Conservation (phyloP, 2,329 filamentous ascomycete species). For the Venturia oleaginea region DNA sequence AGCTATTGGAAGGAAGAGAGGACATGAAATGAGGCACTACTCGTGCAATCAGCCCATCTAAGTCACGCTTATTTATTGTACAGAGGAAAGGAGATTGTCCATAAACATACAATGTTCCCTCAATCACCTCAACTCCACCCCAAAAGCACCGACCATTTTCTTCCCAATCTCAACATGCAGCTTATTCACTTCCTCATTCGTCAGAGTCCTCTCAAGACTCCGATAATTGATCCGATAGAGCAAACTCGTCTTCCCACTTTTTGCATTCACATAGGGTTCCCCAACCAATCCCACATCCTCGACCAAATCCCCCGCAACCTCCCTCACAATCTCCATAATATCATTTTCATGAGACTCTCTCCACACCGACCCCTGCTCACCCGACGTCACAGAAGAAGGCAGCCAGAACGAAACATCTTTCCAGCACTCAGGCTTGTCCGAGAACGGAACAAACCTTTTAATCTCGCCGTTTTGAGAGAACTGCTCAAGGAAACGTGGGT, state of each 20-base stretch:
- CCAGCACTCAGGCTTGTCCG: slow-evolving; percentile 78
- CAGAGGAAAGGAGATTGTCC: neutral
- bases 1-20: too few species aligned
- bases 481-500: slow-evolving; percentile 76
- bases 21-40: too few species aligned
- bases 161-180: slow-evolving; percentile 61
- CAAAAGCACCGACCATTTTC: slow-evolving; percentile 59
- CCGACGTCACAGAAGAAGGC: slow-evolving; percentile 35
- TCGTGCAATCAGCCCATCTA: too few species aligned
- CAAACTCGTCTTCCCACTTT: slow-evolving; percentile 71
- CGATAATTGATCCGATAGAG: slow-evolving; percentile 93
- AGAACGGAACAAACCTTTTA: slow-evolving; percentile 72
- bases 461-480: slow-evolving; percentile 46
- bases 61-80: neutral
- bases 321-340: slow-evolving; percentile 88
- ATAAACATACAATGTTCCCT: neutral
- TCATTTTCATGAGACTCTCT: slow-evolving; percentile 80
- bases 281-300: slow-evolving; percentile 72
- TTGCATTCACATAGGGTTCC: slow-evolving; percentile 83
- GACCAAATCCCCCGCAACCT: slow-evolving; percentile 69
- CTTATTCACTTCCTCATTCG: slow-evolving; percentile 67
- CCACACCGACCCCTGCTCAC: slow-evolving; percentile 21
- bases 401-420: slow-evolving; percentile 97
- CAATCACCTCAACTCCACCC: slow-evolving; percentile 64
- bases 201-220: slow-evolving; percentile 83